These are phyloP conservation scores for Mucor circinelloides DNA, from an alignment of 371 early-diverging fungal species.

Conservation along the genomic window DNA sequence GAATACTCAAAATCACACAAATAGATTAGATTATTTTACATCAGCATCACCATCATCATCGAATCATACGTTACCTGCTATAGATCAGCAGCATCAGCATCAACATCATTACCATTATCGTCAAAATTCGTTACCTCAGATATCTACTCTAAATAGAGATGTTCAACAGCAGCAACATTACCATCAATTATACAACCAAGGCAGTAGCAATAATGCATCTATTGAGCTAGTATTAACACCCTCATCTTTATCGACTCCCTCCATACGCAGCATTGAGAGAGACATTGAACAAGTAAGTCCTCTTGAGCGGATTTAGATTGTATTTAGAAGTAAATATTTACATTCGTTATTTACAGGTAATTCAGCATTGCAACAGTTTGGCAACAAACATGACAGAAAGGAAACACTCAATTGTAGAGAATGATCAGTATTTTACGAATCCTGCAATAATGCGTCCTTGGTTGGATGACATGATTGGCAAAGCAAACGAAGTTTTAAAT, in stretches of 20 bases:
- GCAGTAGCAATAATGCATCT: background rate
- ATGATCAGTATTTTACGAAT: constrained; percentile 9
- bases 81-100: background rate
- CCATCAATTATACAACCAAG: background rate
- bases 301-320: constrained; percentile 5
- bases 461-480: constrained; percentile 49
- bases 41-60: background rate
- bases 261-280: constrained; percentile 18
- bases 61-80: background rate
- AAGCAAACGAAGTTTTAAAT: constrained; percentile 47
- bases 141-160: constrained; percentile 1
- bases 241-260: constrained; percentile 4
- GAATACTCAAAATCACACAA: background rate
- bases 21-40: constrained; percentile 10
- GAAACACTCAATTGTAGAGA: constrained; percentile 5
- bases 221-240: constrained; percentile 2
- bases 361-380: constrained; percentile 32
- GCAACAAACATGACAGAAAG: constrained; percentile 30
- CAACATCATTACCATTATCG: constrained; percentile 3
- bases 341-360: constrained; percentile 14
- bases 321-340: constrained; percentile 1
- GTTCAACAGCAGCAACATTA: background rate
- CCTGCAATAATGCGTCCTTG: constrained; percentile 27
- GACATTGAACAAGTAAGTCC: constrained; percentile 30
- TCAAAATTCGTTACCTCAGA: constrained; percentile 13